Evolutionary conservation across 331 rosid species (phyloP), one percentile per base, ranked within the genome.

Genomic region (Pyrus hybrid): DNA sequence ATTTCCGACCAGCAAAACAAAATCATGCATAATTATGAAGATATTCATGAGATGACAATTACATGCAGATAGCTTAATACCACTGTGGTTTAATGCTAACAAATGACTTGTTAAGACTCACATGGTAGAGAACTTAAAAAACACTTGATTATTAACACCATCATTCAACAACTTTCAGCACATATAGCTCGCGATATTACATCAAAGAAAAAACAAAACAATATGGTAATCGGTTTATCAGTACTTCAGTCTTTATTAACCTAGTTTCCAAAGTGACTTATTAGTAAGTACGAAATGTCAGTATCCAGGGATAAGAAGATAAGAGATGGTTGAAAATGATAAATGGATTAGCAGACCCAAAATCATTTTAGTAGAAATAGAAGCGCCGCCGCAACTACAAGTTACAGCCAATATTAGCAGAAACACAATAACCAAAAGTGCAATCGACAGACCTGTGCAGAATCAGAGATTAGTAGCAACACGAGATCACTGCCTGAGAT

Each of bases 401-500:
- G 23, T 37, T 45, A 53, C 7, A 8, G 61, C 35, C 32, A 33
- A 32, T 9, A 70, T 18, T 13, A 58, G 28, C 8, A 58, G 23
- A 28, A 33, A 18, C 2, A 72, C 6, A 3, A 37, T 17, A 35
- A 35, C 25, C 2, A 13, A 20, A 25, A 71, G 58, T 37, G 21
- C 16, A 73, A 73, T 41, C 11, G 62, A 86, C 92, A 61, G 77
- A 90, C 99, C 97, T 94, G 99, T 3, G 99, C 99, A 68, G 99
- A 82, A 80, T 94, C 99, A 76, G 97, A 94, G 80, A 94, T 94
- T 49, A 94, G 84, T 28, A 94, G 89, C 92, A 94, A 77, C 67
- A 94, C 97, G 51, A 94, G 97, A 85, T 94, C 99, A 81, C 99
- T 92, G 70, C 88, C 86, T 0, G 93, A 84, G 74, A 94, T 49